phyloP scores from a whole-genome alignment of 805 yeast species.

The Barnettozyma salicaria region DNA sequence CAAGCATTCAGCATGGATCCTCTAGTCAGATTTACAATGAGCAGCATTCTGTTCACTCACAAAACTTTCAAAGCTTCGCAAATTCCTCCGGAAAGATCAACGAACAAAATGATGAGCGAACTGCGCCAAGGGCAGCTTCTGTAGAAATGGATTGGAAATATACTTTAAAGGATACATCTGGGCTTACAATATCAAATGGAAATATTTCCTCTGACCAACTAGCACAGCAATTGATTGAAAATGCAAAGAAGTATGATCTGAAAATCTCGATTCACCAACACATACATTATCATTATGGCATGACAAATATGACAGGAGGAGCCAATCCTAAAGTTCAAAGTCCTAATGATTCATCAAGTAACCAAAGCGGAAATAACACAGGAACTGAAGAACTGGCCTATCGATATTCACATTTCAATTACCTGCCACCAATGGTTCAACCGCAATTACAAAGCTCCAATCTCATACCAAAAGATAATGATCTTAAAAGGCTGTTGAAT shows the following conservation, averaged over 20 bases:
- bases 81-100: too few species aligned
- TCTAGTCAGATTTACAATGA: too few species aligned
- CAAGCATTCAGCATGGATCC: too few species aligned
- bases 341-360: conserved; percentile 23
- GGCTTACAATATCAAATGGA: conserved; percentile 44
- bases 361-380: conserved; percentile 15
- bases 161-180: conserved; percentile 41
- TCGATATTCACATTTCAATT: conserved; percentile 67
- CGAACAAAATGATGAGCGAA: conserved; percentile 2
- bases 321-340: conserved; percentile 13
- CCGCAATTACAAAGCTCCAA: conserved; percentile 62
- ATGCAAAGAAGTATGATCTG: conserved; percentile 52
- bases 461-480: conserved; percentile 35
- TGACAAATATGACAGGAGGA: neutral
- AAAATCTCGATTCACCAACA: conserved; percentile 78
- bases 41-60: conserved; percentile 7
- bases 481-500: conserved; percentile 41
- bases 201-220: conserved; percentile 45
- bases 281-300: conserved; percentile 71
- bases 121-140: conserved; percentile 24
- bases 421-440: conserved; percentile 66
- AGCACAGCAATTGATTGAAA: conserved; percentile 51
- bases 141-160: conserved; percentile 57
- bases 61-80: conserved; percentile 3
- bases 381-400: conserved; percentile 33